Conservation (phyloP, 192 early-diverging fungal species). For the Chytriomyces confervae region DNA sequence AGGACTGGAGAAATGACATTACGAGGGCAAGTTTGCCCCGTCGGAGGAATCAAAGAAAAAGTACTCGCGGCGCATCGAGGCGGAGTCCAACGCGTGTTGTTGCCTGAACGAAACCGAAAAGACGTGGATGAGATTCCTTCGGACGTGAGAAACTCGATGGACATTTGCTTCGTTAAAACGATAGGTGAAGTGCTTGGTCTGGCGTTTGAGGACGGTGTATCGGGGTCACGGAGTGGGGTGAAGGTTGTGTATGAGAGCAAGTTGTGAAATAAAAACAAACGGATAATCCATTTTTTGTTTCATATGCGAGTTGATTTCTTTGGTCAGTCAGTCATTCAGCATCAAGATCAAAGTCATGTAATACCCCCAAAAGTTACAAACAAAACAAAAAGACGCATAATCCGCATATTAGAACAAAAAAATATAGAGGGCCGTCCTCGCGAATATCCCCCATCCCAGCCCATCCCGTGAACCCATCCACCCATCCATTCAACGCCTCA, state of each 20-base stretch:
- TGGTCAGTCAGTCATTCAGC: no score
- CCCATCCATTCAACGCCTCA: no score
- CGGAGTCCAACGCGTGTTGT: slow-evolving; percentile 73
- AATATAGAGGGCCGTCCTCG: no score
- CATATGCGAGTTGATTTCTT: no score
- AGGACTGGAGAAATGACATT: slow-evolving; percentile 92
- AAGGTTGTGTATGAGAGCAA: slow-evolving; percentile 7
- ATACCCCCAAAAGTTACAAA: no score
- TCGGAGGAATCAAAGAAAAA: slow-evolving; percentile 90
- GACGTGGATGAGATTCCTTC: slow-evolving; percentile 76
- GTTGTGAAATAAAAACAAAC: background rate
- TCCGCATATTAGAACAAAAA: no score
- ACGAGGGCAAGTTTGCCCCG: slow-evolving; percentile 78
- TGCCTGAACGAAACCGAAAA: slow-evolving; percentile 74
- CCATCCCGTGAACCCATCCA: no score
- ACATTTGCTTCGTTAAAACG: slow-evolving; percentile 70
- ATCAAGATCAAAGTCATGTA: no score
- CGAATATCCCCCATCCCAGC: no score
- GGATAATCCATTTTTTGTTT: no score
- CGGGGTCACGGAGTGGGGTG: background rate
- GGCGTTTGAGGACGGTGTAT: slow-evolving; percentile 39
- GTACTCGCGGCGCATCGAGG: slow-evolving; percentile 80
- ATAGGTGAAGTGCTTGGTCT: slow-evolving; percentile 68
- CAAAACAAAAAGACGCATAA: no score
- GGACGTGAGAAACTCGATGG: slow-evolving; percentile 69